Evolutionary conservation across 208 protist species (phyloP).

Genomic region (Trypanosoma avium): DNA sequence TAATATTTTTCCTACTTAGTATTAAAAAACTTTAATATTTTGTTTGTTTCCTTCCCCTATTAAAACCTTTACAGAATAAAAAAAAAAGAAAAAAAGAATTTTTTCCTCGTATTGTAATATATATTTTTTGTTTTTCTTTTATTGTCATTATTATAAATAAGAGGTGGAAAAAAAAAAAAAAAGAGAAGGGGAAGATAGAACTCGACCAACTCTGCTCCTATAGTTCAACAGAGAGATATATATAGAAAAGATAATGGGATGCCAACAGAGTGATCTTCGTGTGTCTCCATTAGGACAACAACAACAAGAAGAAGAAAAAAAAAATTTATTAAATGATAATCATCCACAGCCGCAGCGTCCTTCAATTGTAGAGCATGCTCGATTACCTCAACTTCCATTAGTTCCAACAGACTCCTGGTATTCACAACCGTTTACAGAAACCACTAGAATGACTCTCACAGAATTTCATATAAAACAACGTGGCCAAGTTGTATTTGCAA

Average conservation of each 20-base stretch:
- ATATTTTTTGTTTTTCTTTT: not conserved
- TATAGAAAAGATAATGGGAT: slow-evolving; percentile 21
- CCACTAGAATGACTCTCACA: slow-evolving; percentile 31
- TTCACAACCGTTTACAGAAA: slow-evolving; percentile 38
- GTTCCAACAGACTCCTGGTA: slow-evolving; percentile 77
- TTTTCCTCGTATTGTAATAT: not conserved
- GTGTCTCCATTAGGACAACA: not conserved
- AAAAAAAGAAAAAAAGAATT: slow-evolving; percentile 3
- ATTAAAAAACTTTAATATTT: too few species aligned
- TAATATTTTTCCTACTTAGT: too few species aligned
- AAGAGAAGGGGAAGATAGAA: not conserved
- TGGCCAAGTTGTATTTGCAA: slow-evolving; percentile 61
- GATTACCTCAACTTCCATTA: slow-evolving; percentile 15
- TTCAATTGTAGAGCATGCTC: not conserved
- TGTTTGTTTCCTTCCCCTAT: too few species aligned
- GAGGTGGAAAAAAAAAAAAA: not conserved
- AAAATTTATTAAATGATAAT: not conserved
- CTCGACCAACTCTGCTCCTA: too few species aligned
- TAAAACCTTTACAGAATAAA: not conserved
- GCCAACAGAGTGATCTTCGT: slow-evolving; percentile 30
- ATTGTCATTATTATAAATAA: not conserved
- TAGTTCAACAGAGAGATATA: not conserved
- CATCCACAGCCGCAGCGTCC: not conserved
- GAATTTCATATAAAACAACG: slow-evolving; percentile 55
- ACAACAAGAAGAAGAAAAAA: not conserved